phyloP scores from a whole-genome alignment of 108 stramenopile genomes.

The Skeletonema tropicum region DNA sequence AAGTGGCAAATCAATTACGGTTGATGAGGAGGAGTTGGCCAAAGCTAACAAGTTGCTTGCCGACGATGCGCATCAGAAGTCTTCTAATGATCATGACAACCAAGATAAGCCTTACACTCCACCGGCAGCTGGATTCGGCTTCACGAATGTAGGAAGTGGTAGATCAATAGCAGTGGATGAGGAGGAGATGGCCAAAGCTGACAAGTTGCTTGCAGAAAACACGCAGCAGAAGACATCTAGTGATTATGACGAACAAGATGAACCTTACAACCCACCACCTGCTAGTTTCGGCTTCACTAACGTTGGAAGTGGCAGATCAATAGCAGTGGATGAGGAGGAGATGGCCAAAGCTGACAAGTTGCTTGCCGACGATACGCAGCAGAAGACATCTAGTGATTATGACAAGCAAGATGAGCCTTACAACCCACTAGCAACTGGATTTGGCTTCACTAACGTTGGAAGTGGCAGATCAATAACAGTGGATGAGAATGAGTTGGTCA shows the following conservation, averaged over 20 bases:
- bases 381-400: too few relatives aligned
- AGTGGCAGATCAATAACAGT: neutral
- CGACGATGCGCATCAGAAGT: neutral
- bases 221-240: too few relatives aligned
- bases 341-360: constrained; percentile 31
- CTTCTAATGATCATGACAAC: constrained; percentile 1
- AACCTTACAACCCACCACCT: neutral
- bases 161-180: constrained; percentile 31
- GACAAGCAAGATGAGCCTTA: too few relatives aligned
- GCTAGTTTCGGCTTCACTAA: neutral
- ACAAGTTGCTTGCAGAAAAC: constrained; percentile 16
- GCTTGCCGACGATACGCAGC: constrained; percentile 9
- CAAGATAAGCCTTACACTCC: neutral
- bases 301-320: neutral
- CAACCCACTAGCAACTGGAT: neutral
- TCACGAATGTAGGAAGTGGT: constrained; percentile 43
- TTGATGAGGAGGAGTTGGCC: constrained; percentile 9
- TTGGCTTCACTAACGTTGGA: neutral
- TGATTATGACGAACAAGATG: too few relatives aligned
- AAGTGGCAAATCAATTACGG: constrained; percentile 5
- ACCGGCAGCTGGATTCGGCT: neutral
- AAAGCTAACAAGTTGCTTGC: constrained; percentile 7
- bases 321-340: constrained; percentile 34
- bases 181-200: constrained; percentile 29
- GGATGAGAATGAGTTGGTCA: neutral